Percentiles rank a stretch among this genome's conserved stretches.
Conservation (phyloP, 179 eudicot genomes). For the Camellia oleifera region DNA sequence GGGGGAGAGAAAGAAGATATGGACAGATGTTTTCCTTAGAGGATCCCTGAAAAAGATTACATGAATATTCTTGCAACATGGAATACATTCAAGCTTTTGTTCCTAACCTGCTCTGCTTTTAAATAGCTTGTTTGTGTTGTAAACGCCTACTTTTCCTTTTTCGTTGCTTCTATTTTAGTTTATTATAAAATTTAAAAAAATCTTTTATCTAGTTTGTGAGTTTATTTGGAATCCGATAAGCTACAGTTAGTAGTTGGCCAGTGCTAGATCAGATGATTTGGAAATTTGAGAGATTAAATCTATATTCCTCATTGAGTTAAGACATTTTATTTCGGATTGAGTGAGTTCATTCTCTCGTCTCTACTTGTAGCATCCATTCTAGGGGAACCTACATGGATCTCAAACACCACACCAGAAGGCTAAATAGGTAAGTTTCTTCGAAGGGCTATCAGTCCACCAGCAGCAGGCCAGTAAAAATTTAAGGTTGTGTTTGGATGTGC, state of each 20-base stretch:
- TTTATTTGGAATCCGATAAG: constrained; percentile 11
- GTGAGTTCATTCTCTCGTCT: background rate
- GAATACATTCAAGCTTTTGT: constrained; percentile 11
- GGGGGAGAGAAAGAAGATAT: background rate
- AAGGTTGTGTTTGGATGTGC: too few relatives aligned
- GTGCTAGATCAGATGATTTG: constrained; percentile 10
- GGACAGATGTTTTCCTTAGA: background rate
- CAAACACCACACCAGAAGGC: background rate
- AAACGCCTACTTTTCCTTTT: background rate
- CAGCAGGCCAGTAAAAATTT: too few relatives aligned
- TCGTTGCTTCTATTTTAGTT: constrained; percentile 8
- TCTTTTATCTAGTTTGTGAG: constrained; percentile 4
- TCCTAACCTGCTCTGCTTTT: constrained; percentile 14
- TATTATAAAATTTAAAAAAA: background rate
- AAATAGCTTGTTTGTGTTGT: constrained; percentile 21
- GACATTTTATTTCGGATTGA: too few relatives aligned
- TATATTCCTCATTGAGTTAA: too few relatives aligned
- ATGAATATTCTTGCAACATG: constrained; percentile 14
- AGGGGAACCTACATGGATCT: background rate
- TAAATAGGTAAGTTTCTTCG: too few relatives aligned
- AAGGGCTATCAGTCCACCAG: too few relatives aligned
- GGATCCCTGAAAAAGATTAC: constrained; percentile 14
- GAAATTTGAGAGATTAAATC: constrained; percentile 10
- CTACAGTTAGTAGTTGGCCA: background rate
- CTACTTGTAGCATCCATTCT: background rate